phyloP scores from a whole-genome alignment of 2,329 filamentous ascomycete genomes.

The Xylaria multiplex region DNA sequence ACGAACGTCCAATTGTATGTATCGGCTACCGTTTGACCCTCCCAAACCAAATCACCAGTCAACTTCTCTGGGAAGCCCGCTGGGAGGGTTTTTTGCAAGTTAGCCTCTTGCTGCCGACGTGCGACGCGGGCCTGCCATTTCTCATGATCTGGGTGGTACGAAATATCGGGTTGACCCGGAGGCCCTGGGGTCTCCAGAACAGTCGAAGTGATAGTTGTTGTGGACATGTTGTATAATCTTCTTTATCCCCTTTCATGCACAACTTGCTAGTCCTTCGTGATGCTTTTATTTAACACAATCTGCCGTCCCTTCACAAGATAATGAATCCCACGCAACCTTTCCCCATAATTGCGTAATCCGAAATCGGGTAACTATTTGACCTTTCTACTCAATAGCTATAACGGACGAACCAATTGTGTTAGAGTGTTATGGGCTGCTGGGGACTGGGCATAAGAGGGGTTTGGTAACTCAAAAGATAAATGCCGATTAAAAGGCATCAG shows the following conservation, averaged over 20 bases:
- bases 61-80: conserved; percentile 61
- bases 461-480: not conserved
- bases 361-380: conserved; percentile 6
- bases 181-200: conserved; percentile 44
- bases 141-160: conserved; percentile 63
- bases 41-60: conserved; percentile 65
- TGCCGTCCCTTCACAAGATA: conserved; percentile 17
- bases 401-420: not conserved
- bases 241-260: not conserved
- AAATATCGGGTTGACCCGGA: conserved; percentile 63
- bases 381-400: conserved; percentile 3
- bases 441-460: not conserved
- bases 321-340: conserved; percentile 30
- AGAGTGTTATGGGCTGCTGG: not conserved
- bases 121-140: conserved; percentile 64
- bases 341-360: conserved; percentile 44
- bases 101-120: conserved; percentile 55
- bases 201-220: conserved; percentile 39
- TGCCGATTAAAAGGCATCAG: not conserved
- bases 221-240: conserved; percentile 23
- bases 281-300: not conserved
- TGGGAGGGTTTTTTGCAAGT: conserved; percentile 55
- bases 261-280: not conserved
- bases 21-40: conserved; percentile 59
- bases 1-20: conserved; percentile 65